A percentile compares a stretch with the other conserved stretches of the same genome.
phyloP scores from a whole-genome alignment of 2,329 filamentous ascomycete genomes.

The Cladosporium oxysporum region DNA sequence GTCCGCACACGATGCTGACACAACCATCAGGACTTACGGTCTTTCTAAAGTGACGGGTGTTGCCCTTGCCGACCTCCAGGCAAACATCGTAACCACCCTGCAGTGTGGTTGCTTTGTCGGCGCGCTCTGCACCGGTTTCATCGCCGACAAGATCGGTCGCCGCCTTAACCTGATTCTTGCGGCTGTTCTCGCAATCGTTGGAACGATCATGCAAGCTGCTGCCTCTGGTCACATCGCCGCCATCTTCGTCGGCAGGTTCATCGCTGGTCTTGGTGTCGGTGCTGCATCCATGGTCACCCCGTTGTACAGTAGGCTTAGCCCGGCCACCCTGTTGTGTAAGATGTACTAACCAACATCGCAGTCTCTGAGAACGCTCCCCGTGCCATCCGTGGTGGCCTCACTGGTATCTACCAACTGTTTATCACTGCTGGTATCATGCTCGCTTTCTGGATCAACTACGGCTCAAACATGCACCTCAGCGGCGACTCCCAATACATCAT shows the following conservation, averaged over 20 bases:
- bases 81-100: constrained; percentile 71
- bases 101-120: constrained; percentile 69
- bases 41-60: constrained; percentile 42
- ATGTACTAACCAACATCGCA: constrained; percentile 54
- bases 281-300: constrained; percentile 56
- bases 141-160: constrained; percentile 59
- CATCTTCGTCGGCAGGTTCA: constrained; percentile 67
- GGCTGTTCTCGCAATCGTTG: constrained; percentile 59
- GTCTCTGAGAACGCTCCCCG: constrained; percentile 49
- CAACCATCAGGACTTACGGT: constrained; percentile 52
- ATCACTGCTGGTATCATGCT: constrained; percentile 55
- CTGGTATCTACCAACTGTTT: constrained; percentile 63
- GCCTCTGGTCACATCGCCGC: constrained; percentile 60
- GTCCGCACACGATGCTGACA: constrained; percentile 1
- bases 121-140: constrained; percentile 59
- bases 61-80: constrained; percentile 56
- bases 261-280: constrained; percentile 51
- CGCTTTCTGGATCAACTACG: constrained; percentile 59
- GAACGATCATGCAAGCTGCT: constrained; percentile 64
- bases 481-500: constrained; percentile 53
- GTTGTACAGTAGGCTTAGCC: constrained; percentile 47
- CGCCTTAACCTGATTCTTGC: constrained; percentile 57
- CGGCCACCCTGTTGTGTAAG: not conserved
- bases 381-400: constrained; percentile 55
- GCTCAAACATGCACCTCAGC: constrained; percentile 47